Base-by-base conservation (phyloP, 495 filamentous ascomycete genomes). In the Gamarada debralockiae region DNA sequence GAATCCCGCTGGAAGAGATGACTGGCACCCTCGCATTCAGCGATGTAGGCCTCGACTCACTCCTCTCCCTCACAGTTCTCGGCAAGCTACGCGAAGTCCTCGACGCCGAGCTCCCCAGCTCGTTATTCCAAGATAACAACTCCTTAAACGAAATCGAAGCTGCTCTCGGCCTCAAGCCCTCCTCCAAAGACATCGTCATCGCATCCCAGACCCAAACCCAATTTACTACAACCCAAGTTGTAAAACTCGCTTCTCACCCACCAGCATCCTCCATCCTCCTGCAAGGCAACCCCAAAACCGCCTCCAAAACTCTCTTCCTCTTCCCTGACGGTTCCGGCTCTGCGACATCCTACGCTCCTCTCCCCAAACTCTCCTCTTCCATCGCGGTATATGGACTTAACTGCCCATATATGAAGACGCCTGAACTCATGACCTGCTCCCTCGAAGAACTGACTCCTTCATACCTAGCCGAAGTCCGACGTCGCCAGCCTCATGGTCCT, bases 271-370 rank as follows among this genome's bases (percentile, higher is more conserved):
- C 52, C 2, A n/a, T 49, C 12, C 6, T 55, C 4, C 43, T 55
- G 0, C 52, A 55, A 49, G 52, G 52, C 12, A 20, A 20, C 27
- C 25, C 44, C 14, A 48, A 43, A 20, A 24, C 37, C 4, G 43
- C 52, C 1, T 10, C 14, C 3, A 55, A 55, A 31, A 42, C 55
- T 25, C 70, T 92, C 15, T 71, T 89, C 67, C 78, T 92, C 55
- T 71, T 92, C 39, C 88, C 89, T 17, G 88, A 91, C 57, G 88
- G 88, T 17, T 80, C 77, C 46, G 88, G 88, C n/a, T 82, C 81
- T 20, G 77, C 82, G 14, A 74, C 77, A 10, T 81, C 79, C 2
- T 88, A 87, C 68, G 71, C 71, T 0, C 65, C 71, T 41, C 69
- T 87, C 10, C 70, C 74, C 10, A 48, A 66, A 10, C 56, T 82